A percentile compares a stretch with the other conserved stretches of the same genome.
These are phyloP conservation scores for Cyclotella choctawhatcheeana DNA, from an alignment of 108 stramenopile genomes.

Conservation along the genomic window DNA sequence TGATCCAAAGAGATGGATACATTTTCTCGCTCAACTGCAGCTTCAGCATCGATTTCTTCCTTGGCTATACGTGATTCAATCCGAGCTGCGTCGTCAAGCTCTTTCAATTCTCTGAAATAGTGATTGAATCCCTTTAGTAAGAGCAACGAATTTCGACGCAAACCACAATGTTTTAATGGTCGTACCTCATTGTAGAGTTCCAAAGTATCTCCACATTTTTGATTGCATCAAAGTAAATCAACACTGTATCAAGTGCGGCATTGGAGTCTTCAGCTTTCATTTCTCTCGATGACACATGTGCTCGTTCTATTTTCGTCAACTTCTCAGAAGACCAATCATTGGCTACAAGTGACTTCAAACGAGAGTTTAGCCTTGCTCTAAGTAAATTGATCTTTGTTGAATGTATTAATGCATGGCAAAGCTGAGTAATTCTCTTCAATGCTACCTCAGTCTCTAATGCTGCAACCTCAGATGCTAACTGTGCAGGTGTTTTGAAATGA, in stretches of 20 bases:
- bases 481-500: conserved; percentile 37
- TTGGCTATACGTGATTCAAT: conserved; percentile 43
- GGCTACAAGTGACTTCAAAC: conserved; percentile 11
- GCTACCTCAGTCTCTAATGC: conserved; percentile 42
- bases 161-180: neutral
- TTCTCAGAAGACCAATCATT: conserved; percentile 31
- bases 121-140: neutral
- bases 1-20: conserved; percentile 38
- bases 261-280: conserved; percentile 17
- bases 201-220: conserved; percentile 31
- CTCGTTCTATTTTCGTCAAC: conserved; percentile 21
- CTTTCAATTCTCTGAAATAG: conserved; percentile 28
- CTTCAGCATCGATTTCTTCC: conserved; percentile 53
- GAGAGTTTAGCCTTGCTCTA: conserved; percentile 12
- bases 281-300: conserved; percentile 20
- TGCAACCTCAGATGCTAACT: conserved; percentile 46
- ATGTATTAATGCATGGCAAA: conserved; percentile 15
- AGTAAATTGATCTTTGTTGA: conserved; percentile 27
- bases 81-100: conserved; percentile 39
- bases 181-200: conserved; percentile 30
- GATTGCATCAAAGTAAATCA: conserved; percentile 24
- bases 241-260: conserved; percentile 20
- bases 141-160: neutral
- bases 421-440: conserved; percentile 25
- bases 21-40: conserved; percentile 54